phyloP scores from a whole-genome alignment of 78 protist genomes.

The Chrysochromulina parva region DNA sequence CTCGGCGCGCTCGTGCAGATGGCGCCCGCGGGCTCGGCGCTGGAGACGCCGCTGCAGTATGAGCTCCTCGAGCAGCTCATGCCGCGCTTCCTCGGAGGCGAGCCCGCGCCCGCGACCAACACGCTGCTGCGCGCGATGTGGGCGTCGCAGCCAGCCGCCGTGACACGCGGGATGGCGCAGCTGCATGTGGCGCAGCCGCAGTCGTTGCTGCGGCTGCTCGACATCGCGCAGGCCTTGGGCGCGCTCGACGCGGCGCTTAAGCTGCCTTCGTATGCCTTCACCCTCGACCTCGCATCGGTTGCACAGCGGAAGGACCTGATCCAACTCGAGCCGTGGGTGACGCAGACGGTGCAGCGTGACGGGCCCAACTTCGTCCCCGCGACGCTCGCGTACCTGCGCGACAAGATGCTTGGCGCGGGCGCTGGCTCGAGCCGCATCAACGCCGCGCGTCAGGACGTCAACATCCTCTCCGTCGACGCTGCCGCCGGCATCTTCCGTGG shows the following conservation, averaged over 20 bases:
- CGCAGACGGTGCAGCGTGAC: slow-evolving; percentile 33
- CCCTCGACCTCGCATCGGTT: slow-evolving; percentile 80
- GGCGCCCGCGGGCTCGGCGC: not conserved
- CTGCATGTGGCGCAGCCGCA: slow-evolving; percentile 52
- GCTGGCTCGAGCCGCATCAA: not conserved
- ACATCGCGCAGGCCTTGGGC: slow-evolving; percentile 65
- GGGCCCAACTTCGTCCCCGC: not conserved
- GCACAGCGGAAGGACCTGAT: slow-evolving; percentile 79
- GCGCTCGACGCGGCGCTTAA: slow-evolving; percentile 36
- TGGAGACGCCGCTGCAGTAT: not conserved
- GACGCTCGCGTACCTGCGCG: slow-evolving; percentile 3
- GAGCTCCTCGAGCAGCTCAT: not conserved
- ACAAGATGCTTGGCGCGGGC: not conserved
- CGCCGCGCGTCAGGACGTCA: not conserved
- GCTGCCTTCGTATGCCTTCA: slow-evolving; percentile 57
- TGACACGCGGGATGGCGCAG: slow-evolving; percentile 69
- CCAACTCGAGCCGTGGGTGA: slow-evolving; percentile 79
- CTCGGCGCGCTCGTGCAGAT: not conserved
- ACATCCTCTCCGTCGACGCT: not conserved
- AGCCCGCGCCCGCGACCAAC: not conserved
- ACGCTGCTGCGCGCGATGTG: slow-evolving; percentile 11
- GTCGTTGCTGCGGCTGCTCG: slow-evolving; percentile 65
- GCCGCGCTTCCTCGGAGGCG: not conserved
- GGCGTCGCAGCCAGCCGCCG: not conserved
- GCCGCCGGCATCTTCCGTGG: slow-evolving; percentile 4